A percentile compares a stretch with the other conserved stretches of the same genome.
Conservation (phyloP, 805 yeast genomes). For the Candida rishiriensis region DNA sequence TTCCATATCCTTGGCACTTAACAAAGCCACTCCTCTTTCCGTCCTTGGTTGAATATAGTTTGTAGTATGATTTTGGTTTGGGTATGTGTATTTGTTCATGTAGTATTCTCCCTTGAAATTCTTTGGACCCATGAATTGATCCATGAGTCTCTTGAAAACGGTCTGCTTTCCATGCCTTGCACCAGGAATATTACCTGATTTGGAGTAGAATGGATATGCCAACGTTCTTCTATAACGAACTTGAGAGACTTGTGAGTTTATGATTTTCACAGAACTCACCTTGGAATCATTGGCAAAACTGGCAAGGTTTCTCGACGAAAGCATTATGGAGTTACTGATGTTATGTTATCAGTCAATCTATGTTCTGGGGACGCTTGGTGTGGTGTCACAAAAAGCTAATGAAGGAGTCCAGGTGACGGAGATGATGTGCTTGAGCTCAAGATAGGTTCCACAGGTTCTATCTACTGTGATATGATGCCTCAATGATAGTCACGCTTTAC, state of each 20-base stretch:
- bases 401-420: no score
- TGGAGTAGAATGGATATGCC: constrained; percentile 52
- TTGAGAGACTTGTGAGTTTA: constrained; percentile 34
- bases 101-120: constrained; percentile 80
- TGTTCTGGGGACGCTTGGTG: no score
- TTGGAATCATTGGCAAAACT: background rate
- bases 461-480: no score
- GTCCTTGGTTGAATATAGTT: constrained; percentile 61
- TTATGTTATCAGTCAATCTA: no score
- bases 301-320: background rate
- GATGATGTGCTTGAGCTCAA: no score
- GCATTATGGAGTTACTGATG: background rate
- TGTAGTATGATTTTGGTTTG: constrained; percentile 65
- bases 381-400: no score
- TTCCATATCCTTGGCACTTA: constrained; percentile 13
- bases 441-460: no score
- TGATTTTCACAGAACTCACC: background rate
- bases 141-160: constrained; percentile 58
- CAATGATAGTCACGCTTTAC: no score
- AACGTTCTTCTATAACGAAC: constrained; percentile 47
- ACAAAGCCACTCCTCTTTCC: constrained; percentile 36
- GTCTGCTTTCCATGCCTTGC: constrained; percentile 37
- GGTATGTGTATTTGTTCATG: constrained; percentile 67
- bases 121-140: constrained; percentile 75
- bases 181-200: constrained; percentile 36